phyloP scores from a whole-genome alignment of 495 filamentous ascomycete species.

The Usnea hakonensis region DNA sequence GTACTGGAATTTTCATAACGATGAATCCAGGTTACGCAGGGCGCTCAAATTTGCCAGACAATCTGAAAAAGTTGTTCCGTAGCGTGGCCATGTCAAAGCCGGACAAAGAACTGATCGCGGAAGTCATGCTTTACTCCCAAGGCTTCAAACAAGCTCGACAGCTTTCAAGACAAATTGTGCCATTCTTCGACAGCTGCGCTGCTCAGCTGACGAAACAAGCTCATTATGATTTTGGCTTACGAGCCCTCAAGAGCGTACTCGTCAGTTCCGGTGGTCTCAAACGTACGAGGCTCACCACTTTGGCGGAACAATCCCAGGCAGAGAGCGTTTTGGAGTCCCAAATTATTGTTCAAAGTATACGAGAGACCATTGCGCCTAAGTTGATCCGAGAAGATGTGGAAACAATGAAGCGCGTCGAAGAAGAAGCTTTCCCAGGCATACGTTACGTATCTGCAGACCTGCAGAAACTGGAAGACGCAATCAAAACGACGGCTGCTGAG shows the following conservation, averaged over 20 bases:
- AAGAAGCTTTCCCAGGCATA: slow-evolving; percentile 82
- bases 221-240: slow-evolving; percentile 96
- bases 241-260: slow-evolving; percentile 95
- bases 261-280: slow-evolving; percentile 96
- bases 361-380: slow-evolving; percentile 97
- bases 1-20: slow-evolving; percentile 98
- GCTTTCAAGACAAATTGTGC: slow-evolving; percentile 87
- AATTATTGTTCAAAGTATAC: slow-evolving; percentile 96
- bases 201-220: slow-evolving; percentile 83
- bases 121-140: slow-evolving; percentile 99
- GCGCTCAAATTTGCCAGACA: slow-evolving; percentile 94
- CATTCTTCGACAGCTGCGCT: slow-evolving; percentile 91
- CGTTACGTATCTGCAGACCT: slow-evolving; percentile 86
- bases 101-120: slow-evolving; percentile 97
- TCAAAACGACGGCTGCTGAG: slow-evolving; percentile 72
- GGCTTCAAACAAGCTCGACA: slow-evolving; percentile 93
- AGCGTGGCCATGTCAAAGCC: slow-evolving; percentile 99
- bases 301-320: slow-evolving; percentile 26
- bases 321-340: slow-evolving; percentile 71
- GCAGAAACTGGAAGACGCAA: slow-evolving; percentile 67
- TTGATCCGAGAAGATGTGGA: slow-evolving; percentile 85
- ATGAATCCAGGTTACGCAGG: slow-evolving; percentile 99
- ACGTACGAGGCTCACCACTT: slow-evolving; percentile 62
- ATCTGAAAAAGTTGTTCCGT: slow-evolving; percentile 97
- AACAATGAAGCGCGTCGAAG: slow-evolving; percentile 77